Percentiles rank a stretch among this genome's conserved stretches.
Conservation (phyloP, 2,329 filamentous ascomycete genomes). For the Aureobasidium mangrovei region DNA sequence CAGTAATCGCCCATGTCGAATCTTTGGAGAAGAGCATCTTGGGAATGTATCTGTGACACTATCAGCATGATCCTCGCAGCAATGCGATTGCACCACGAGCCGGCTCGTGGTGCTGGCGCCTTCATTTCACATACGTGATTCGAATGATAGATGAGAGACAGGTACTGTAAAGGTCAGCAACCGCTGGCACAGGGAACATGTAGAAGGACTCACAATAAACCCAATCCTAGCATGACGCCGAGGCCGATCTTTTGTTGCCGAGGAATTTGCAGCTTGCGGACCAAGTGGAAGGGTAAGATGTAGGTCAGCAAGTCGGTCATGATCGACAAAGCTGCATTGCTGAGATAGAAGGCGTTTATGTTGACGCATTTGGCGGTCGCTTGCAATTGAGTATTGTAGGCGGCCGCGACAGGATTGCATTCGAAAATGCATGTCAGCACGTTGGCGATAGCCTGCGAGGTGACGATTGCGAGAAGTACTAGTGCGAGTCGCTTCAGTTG, state of each 20-base stretch:
- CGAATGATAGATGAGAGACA: slow-evolving; percentile 2
- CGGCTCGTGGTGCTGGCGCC: too few species aligned
- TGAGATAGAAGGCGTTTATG: slow-evolving; percentile 2
- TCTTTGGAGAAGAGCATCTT: slow-evolving; percentile 7
- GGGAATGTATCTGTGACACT: not conserved
- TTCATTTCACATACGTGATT: not conserved
- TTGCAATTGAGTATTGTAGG: not conserved
- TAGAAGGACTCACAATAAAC: not conserved
- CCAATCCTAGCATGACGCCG: not conserved
- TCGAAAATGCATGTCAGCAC: slow-evolving; percentile 9
- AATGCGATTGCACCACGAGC: too few species aligned
- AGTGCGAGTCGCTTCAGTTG: slow-evolving; percentile 4
- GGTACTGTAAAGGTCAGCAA: not conserved
- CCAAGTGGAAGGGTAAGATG: slow-evolving; percentile 3
- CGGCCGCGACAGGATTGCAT: not conserved
- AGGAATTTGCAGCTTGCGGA: slow-evolving; percentile 1
- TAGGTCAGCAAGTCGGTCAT: slow-evolving; percentile 4
- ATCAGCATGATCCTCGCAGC: too few species aligned
- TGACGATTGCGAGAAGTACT: not conserved
- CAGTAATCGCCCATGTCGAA: slow-evolving; percentile 2
- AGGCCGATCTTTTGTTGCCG: slow-evolving; percentile 1
- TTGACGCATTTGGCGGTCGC: slow-evolving; percentile 1
- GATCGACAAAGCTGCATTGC: slow-evolving; percentile 1
- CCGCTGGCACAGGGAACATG: not conserved
- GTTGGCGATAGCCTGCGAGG: slow-evolving; percentile 4